phyloP scores from a whole-genome alignment of 148 eudicot genomes.

The Camellia japonica region DNA sequence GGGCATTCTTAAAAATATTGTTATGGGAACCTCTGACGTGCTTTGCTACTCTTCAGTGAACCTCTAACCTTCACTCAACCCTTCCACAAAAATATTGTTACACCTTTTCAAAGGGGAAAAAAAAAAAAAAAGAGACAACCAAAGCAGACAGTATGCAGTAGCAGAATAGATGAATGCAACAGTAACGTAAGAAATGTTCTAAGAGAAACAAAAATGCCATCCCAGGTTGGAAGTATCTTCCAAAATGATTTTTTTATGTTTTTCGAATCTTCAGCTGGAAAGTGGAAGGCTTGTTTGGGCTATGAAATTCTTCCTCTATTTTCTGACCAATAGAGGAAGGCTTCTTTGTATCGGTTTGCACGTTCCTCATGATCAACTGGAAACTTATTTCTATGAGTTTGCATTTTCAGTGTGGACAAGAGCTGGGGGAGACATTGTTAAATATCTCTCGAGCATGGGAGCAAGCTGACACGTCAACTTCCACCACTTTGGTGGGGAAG shows the following conservation, averaged over 20 bases:
- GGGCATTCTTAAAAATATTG: too few species aligned
- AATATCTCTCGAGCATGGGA: conserved; percentile 91
- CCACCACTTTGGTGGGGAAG: conserved; percentile 54
- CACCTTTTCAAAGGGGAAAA: too few species aligned
- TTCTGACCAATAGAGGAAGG: neutral
- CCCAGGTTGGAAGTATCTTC: neutral
- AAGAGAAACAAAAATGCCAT: neutral
- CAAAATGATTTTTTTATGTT: neutral
- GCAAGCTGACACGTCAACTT: conserved; percentile 72
- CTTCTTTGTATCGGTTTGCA: conserved; percentile 1
- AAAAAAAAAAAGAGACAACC: too few species aligned
- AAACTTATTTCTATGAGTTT: conserved; percentile 7
- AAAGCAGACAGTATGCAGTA: neutral
- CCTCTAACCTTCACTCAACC: too few species aligned
- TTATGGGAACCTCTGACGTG: too few species aligned
- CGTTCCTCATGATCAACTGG: neutral
- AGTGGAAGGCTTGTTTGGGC: neutral
- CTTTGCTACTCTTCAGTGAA: too few species aligned
- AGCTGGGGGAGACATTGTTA: conserved; percentile 71
- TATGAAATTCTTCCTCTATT: neutral
- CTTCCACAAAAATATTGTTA: too few species aligned
- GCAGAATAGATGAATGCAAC: neutral
- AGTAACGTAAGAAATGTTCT: neutral
- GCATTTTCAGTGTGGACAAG: conserved; percentile 74
- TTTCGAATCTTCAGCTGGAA: neutral